phyloP scores from a whole-genome alignment of 2,329 filamentous ascomycete genomes.

The Alternaria alternata region DNA sequence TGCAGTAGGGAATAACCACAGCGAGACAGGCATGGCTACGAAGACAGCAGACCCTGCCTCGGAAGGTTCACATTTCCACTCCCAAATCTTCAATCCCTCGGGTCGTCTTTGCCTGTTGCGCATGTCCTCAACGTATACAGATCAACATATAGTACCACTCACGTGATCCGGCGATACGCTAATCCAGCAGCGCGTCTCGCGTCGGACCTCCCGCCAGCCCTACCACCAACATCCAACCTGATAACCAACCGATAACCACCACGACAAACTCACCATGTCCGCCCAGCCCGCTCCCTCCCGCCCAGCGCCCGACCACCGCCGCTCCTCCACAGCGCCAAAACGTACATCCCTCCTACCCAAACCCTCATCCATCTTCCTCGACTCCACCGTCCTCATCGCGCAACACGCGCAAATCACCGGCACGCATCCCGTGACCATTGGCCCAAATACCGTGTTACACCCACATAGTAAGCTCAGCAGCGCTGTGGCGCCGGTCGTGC shows the following conservation, averaged over 20 bases:
- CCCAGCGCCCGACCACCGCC: conserved; percentile 34
- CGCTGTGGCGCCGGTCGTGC: conserved; percentile 51
- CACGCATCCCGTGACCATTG: conserved; percentile 79
- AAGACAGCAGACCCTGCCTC: no score
- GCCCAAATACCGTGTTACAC: conserved; percentile 82
- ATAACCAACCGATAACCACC: no score
- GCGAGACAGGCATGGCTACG: not conserved
- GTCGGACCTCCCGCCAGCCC: not conserved
- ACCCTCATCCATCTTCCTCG: conserved; percentile 51
- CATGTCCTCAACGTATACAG: not conserved
- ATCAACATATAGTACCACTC: not conserved
- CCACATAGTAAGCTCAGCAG: conserved; percentile 70
- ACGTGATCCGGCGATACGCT: conserved; percentile 17
- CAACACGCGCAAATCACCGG: conserved; percentile 66
- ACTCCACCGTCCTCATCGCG: conserved; percentile 58
- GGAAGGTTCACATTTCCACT: not conserved
- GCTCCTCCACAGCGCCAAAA: conserved; percentile 44
- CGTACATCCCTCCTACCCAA: conserved; percentile 49
- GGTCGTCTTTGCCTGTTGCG: not conserved
- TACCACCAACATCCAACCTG: not conserved
- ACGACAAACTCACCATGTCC: conserved; percentile 25
- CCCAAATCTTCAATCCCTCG: not conserved
- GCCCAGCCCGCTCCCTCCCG: conserved; percentile 29
- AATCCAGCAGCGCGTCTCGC: conserved; percentile 11
- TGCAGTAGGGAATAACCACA: not conserved